A percentile compares a stretch with the other conserved stretches of the same genome.
Conservation (phyloP, 176 grass and related monocot species). For the Olyra latifolia region DNA sequence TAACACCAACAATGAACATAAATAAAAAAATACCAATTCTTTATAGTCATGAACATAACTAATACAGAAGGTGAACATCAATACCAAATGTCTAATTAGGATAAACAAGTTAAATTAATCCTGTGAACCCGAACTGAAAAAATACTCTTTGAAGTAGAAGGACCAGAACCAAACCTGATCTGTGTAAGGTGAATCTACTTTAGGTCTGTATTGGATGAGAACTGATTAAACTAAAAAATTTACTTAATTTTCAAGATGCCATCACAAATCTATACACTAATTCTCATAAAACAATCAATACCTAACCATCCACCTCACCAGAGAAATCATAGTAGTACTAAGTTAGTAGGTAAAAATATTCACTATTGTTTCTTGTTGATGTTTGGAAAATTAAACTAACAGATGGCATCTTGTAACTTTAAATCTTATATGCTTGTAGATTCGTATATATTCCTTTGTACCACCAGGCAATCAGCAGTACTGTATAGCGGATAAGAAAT, state of each 20-base stretch:
- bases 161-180: not conserved
- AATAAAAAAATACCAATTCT: not conserved
- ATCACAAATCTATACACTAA: not conserved
- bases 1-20: not conserved
- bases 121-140: not conserved
- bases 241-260: not conserved
- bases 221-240: not conserved
- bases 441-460: not conserved
- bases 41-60: not conserved
- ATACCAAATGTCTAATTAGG: not conserved
- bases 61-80: not conserved
- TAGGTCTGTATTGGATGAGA: not conserved
- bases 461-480: not conserved
- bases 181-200: not conserved
- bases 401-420: not conserved
- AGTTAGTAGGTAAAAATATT: not conserved
- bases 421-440: not conserved
- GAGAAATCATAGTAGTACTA: not conserved
- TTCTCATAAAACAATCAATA: not conserved
- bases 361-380: not conserved
- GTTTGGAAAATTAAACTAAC: not conserved
- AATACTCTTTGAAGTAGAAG: not conserved
- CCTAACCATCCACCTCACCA: not conserved
- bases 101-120: not conserved
- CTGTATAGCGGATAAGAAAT: not conserved